A percentile compares a stretch with the other conserved stretches of the same genome.
Evolutionary conservation across 2,329 filamentous ascomycete species (phyloP).

Genomic region (Colletotrichum navitas): DNA sequence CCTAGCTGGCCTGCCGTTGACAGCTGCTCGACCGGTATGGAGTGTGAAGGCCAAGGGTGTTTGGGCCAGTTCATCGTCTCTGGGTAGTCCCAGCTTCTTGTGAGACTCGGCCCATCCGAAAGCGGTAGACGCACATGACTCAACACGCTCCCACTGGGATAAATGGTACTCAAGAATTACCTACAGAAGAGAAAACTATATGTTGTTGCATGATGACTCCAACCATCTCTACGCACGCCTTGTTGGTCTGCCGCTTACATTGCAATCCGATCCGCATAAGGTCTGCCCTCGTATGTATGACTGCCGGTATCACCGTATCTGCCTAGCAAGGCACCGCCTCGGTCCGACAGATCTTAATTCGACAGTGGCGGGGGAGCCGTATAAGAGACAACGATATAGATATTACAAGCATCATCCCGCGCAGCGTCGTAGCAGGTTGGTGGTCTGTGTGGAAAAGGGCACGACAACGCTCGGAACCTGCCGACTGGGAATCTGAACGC

Average conservation of each 20-base stretch:
- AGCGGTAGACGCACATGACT: constrained; percentile 24
- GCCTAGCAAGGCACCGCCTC: neutral
- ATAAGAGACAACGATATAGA: too few species aligned
- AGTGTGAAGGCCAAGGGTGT: constrained; percentile 19
- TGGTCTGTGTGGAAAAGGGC: neutral
- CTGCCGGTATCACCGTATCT: neutral
- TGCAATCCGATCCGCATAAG: neutral
- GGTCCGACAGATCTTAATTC: neutral
- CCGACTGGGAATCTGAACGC: neutral
- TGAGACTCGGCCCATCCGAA: constrained; percentile 15
- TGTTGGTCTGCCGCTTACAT: constrained; percentile 14
- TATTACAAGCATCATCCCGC: neutral
- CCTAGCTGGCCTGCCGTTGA: constrained; percentile 34
- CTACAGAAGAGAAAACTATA: neutral
- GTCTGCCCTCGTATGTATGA: neutral
- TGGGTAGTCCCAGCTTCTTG: constrained; percentile 29
- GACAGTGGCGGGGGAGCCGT: neutral
- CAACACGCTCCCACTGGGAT: neutral
- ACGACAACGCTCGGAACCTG: neutral
- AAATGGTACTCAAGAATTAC: neutral
- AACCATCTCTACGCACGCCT: neutral
- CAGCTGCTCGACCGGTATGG: constrained; percentile 33
- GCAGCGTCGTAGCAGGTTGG: neutral
- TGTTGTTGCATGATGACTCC: constrained; percentile 27
- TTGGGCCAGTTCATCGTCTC: constrained; percentile 17